phyloP scores from a whole-genome alignment of 2,329 filamentous ascomycete genomes.

The Trichoderma sp. region DNA sequence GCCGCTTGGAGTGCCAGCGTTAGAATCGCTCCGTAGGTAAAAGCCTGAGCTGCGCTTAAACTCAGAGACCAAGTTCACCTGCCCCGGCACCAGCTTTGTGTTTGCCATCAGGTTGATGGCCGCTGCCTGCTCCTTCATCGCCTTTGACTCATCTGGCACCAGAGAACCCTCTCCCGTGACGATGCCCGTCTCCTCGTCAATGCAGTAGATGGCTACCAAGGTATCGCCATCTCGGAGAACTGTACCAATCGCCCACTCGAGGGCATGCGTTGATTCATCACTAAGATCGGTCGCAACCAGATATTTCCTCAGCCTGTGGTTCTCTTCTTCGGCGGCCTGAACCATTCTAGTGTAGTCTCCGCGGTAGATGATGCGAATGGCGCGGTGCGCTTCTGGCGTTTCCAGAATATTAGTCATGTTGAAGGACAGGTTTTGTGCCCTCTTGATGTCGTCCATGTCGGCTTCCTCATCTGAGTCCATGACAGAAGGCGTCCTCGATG shows the following conservation, averaged over 20 bases:
- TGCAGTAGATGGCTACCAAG: constrained; percentile 86
- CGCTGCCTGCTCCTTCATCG: constrained; percentile 71
- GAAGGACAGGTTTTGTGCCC: constrained; percentile 80
- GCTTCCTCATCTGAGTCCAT: constrained; percentile 84
- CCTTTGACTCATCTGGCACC: constrained; percentile 69
- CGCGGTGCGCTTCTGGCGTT: constrained; percentile 72
- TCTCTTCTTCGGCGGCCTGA: constrained; percentile 73
- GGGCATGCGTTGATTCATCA: constrained; percentile 87
- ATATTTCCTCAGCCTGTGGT: constrained; percentile 80
- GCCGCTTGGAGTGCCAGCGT: constrained; percentile 35
- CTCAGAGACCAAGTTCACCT: constrained; percentile 35
- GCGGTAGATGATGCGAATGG: constrained; percentile 84
- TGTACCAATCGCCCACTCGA: constrained; percentile 97
- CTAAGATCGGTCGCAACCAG: constrained; percentile 94
- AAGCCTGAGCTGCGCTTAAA: constrained; percentile 32
- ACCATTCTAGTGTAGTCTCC: constrained; percentile 79
- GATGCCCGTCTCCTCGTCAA: constrained; percentile 80
- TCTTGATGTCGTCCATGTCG: constrained; percentile 78
- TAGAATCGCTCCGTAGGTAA: constrained; percentile 31
- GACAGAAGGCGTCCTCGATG: constrained; percentile 54
- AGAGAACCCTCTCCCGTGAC: constrained; percentile 46
- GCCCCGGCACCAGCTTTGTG: constrained; percentile 34
- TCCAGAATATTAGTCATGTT: constrained; percentile 77
- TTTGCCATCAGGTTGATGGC: constrained; percentile 64
- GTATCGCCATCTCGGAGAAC: constrained; percentile 93